phyloP scores from a whole-genome alignment of 129 eudicot species.

The Silybum marianum region DNA sequence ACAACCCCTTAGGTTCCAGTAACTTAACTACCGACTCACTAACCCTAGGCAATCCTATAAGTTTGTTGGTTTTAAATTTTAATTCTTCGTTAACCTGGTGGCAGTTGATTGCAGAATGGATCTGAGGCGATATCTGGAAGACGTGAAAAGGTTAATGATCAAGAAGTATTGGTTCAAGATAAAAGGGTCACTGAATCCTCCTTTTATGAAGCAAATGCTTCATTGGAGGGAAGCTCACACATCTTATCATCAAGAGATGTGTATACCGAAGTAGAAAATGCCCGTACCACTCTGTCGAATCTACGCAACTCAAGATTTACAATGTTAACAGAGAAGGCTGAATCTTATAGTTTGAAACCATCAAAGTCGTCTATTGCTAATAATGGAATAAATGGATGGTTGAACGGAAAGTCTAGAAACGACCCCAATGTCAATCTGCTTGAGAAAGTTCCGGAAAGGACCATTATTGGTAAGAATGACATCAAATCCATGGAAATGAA shows the following conservation, averaged over 20 bases:
- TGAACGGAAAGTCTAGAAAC: constrained; percentile 13
- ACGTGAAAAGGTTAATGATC: constrained; percentile 27
- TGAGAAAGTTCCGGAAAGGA: constrained; percentile 15
- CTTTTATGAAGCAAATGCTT: constrained; percentile 13
- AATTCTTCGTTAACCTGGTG: constrained; percentile 20
- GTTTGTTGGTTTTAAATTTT: neutral
- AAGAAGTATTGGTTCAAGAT: constrained; percentile 16
- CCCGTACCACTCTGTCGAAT: constrained; percentile 27
- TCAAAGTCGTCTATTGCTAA: constrained; percentile 24
- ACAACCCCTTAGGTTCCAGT: too few relatives aligned
- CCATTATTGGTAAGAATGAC: neutral
- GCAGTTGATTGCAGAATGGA: constrained; percentile 49
- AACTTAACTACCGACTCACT: too few relatives aligned
- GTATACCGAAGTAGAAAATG: constrained; percentile 49
- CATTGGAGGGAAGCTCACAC: constrained; percentile 36
- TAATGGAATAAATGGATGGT: constrained; percentile 32
- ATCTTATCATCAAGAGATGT: constrained; percentile 53
- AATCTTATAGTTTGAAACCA: constrained; percentile 27
- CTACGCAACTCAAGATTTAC: constrained; percentile 33
- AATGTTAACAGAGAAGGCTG: constrained; percentile 31
- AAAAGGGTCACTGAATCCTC: constrained; percentile 32
- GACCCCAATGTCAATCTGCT: constrained; percentile 3
- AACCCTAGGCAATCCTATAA: neutral
- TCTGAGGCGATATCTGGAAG: constrained; percentile 37
- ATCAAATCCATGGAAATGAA: neutral